phyloP scores from a whole-genome alignment of 805 yeast genomes.

The Zygoascus bituminiphila region DNA sequence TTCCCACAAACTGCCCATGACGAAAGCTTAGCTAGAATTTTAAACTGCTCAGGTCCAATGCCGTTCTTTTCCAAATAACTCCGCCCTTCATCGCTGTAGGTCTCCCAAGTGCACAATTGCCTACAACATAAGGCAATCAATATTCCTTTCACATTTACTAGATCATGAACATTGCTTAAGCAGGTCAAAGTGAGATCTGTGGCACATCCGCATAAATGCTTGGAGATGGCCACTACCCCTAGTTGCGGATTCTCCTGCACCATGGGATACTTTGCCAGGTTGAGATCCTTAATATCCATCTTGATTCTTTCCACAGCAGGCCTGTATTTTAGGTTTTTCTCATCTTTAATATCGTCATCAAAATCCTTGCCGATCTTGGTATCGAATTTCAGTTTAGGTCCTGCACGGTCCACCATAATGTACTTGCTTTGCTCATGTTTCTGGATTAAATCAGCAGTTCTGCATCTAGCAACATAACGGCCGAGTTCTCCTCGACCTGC shows the following conservation, averaged over 20 bases:
- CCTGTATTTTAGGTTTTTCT: background rate
- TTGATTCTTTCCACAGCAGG: conserved; percentile 42
- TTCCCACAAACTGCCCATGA: conserved; percentile 88
- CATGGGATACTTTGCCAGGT: conserved; percentile 38
- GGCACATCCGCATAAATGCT: conserved; percentile 91
- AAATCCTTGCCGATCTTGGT: conserved; percentile 52
- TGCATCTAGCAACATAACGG: conserved; percentile 40
- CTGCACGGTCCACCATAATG: conserved; percentile 67
- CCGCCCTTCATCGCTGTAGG: conserved; percentile 42
- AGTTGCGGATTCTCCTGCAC: background rate
- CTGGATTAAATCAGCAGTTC: background rate
- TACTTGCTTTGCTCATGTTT: conserved; percentile 24
- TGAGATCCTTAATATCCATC: conserved; percentile 73
- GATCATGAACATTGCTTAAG: conserved; percentile 33
- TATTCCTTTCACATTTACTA: conserved; percentile 38
- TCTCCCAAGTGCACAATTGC: conserved; percentile 64
- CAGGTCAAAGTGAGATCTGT: conserved; percentile 77
- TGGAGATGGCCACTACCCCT: conserved; percentile 53
- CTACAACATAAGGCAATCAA: conserved; percentile 91
- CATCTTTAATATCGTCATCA: conserved; percentile 15
- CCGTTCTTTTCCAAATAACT: conserved; percentile 29
- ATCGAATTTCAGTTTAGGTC: conserved; percentile 73
- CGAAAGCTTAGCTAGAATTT: conserved; percentile 50
- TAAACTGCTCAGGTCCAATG: conserved; percentile 27
- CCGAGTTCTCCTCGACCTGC: conserved; percentile 86